A percentile compares a stretch with the other conserved stretches of the same genome.
Conservation (phyloP, 805 yeast genomes). For the Ogataea pini region DNA sequence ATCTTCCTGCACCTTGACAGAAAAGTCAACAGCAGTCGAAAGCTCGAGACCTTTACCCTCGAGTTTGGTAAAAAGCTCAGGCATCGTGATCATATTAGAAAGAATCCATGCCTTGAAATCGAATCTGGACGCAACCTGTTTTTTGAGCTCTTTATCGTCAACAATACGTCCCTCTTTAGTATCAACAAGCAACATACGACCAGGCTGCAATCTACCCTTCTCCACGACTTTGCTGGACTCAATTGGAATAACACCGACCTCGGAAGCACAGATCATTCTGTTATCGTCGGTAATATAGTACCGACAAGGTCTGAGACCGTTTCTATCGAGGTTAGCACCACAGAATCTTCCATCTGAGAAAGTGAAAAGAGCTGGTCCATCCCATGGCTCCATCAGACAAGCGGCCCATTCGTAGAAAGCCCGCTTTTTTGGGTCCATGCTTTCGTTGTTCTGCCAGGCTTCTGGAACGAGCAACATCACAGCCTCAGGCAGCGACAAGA, state of each 20-base stretch:
- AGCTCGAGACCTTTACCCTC: slow-evolving; percentile 39
- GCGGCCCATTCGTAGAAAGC: slow-evolving; percentile 99
- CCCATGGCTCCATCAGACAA: slow-evolving; percentile 99
- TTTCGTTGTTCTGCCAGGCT: slow-evolving; percentile 89
- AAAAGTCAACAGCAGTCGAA: slow-evolving; percentile 30
- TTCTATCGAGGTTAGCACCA: slow-evolving; percentile 97
- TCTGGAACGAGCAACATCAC: slow-evolving; percentile 97
- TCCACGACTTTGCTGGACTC: slow-evolving; percentile 78
- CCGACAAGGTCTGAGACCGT: slow-evolving; percentile 97
- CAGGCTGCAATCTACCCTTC: slow-evolving; percentile 95
- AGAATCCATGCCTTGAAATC: slow-evolving; percentile 94
- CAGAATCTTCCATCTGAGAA: slow-evolving; percentile 97
- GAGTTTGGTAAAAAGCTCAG: slow-evolving; percentile 68
- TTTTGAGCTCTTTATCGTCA: slow-evolving; percentile 87
- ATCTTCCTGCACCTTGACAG: slow-evolving; percentile 67
- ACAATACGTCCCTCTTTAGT: slow-evolving; percentile 91
- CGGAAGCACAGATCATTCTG: slow-evolving; percentile 96
- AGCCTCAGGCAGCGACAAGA: slow-evolving; percentile 90
- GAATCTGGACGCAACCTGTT: slow-evolving; percentile 71
- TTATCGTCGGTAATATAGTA: slow-evolving; percentile 94
- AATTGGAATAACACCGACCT: slow-evolving; percentile 94
- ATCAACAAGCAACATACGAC: slow-evolving; percentile 93
- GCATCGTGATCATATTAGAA: slow-evolving; percentile 82
- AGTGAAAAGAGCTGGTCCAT: slow-evolving; percentile 96
- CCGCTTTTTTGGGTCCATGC: slow-evolving; percentile 86